Evolutionary conservation across 495 filamentous ascomycete species (phyloP), one percentile per base, ranked within the genome.

Genomic region (Aspergillus baeticus): DNA sequence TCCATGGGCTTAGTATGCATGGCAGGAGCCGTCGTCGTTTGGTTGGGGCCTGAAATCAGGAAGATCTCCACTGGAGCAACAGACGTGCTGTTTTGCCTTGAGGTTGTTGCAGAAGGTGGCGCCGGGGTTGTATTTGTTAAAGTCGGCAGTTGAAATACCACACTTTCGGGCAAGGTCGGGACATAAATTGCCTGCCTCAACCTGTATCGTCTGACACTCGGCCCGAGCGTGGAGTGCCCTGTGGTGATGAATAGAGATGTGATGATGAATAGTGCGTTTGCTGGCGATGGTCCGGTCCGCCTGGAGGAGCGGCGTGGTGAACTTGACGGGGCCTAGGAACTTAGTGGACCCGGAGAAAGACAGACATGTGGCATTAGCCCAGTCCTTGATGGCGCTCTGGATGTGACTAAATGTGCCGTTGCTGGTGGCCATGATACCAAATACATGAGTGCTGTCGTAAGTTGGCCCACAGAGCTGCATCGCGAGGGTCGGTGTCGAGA

Each of bases 21-120:
- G 8, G 38, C 79, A 83, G 0, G 61, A 58, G 8, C 78, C 78
- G 51, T 82, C 68, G 0, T 67, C 17, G 20, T 76, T 65, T 0
- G 70, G 72, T 45, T 70, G 63, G 1, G 78, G 79, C 5, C 50
- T 55, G 18, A 64, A 61, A 58, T 81, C 70, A 0, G 74, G 76
- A 1, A 77, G 59, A 0, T 53, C 60, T 14, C 80, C 80, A 5
- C 57, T 15, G 2, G 71, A 71, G 56, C 81, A 82, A 68, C 80
- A 83, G 23, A 80, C 73, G 17, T 68, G 58, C 55, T 82, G 68
- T 2, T 60, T 54, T 8, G 60, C 35, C 37, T 53, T 51, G 6
- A 82, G 63, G 1, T 37, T 66, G 5, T 68, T 63, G 62, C 77
- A 81, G 11, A 77, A 48, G 33, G 57, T 61, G 2, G 58, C 11